Percentiles rank a stretch among this genome's conserved stretches.
These are phyloP conservation scores for Acacia concinna DNA, from an alignment of 331 rosid species.

Conservation along the genomic window DNA sequence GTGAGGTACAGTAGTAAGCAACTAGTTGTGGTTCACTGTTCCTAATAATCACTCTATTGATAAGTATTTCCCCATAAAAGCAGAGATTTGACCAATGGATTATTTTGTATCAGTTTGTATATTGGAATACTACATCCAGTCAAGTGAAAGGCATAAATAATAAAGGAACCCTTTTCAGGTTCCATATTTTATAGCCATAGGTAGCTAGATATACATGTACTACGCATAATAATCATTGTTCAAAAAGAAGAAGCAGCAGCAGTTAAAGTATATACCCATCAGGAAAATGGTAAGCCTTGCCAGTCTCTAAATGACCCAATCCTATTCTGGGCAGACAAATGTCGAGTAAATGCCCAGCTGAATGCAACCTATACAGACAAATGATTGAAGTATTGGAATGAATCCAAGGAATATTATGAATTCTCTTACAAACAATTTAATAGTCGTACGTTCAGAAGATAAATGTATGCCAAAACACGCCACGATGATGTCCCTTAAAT, in stretches of 20 bases:
- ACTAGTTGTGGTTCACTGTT: slow-evolving; percentile 12
- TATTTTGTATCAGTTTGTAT: not conserved
- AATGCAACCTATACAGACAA: slow-evolving; percentile 56
- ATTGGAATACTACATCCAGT: not conserved
- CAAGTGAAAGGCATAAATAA: not conserved
- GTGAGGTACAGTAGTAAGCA: slow-evolving; percentile 18
- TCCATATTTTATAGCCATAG: not conserved
- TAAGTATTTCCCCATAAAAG: not conserved
- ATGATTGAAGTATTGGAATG: not conserved
- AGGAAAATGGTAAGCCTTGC: slow-evolving; percentile 77
- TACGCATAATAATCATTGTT: not conserved
- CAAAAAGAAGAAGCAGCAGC: not conserved
- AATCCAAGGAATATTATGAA: slow-evolving; percentile 5
- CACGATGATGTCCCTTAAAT: not conserved
- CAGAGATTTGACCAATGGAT: slow-evolving; percentile 9
- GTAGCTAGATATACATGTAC: not conserved
- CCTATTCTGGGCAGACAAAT: slow-evolving; percentile 54
- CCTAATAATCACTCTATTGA: slow-evolving; percentile 3
- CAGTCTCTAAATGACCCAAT: slow-evolving; percentile 60
- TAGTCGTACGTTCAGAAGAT: slow-evolving; percentile 14
- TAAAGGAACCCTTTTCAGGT: not conserved
- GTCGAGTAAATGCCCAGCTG: slow-evolving; percentile 81
- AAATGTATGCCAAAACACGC: not conserved
- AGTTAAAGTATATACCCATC: slow-evolving; percentile 55
- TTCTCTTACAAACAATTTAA: slow-evolving; percentile 1